Evolutionary conservation across 129 eudicot genomes (phyloP), one percentile per base, ranked within the genome.

Genomic region (Centaurea solstitialis): DNA sequence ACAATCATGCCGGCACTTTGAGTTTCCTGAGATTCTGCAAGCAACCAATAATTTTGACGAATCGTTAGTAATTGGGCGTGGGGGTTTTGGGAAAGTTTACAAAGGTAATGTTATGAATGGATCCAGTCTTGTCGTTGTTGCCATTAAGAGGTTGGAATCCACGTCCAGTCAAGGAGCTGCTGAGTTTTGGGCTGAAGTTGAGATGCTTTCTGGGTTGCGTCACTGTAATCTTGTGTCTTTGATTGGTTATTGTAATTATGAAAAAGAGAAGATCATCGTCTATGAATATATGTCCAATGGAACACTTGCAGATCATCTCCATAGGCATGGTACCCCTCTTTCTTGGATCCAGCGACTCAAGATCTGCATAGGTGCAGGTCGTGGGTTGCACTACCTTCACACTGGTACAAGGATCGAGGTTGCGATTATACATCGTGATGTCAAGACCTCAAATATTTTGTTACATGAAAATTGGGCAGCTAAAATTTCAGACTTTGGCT

Each of bases 221-320:
- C 57, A 45, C 57, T 45, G 57, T 45, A 45, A 45, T 45, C 57
- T 45, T 9, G 57, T 45, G 13, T 45, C 57, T 45, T 45, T 45
- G 15, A 10, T 45, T 45, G 57, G 57, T 43, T 45, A 45, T 45
- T 45, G 57, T 9, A 45, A 12, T 45, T 4, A 82, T 37, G 79
- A 39, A 7, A n/a, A 79, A 0, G 87, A 86, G 65, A 75, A 76
- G 84, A 75, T 86, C 23, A 77, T 82, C 37, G 82, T 82, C 17
- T 86, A 86, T 43, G 87, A 79, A 82, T 45, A 45, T 45, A 9
- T 83, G 79, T 43, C 81, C 9, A 71, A 73, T 62, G 88, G 88
- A n/a, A 84, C 86, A 35, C 87, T 88, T 59, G 76, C 75, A 38
- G 87, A 87, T 80, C 87, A 83, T 61, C 83, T 87, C 9, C 83